These are phyloP conservation scores for Colletotrichum sp. DNA, from an alignment of 2,329 filamentous ascomycete genomes.

Conservation along the genomic window DNA sequence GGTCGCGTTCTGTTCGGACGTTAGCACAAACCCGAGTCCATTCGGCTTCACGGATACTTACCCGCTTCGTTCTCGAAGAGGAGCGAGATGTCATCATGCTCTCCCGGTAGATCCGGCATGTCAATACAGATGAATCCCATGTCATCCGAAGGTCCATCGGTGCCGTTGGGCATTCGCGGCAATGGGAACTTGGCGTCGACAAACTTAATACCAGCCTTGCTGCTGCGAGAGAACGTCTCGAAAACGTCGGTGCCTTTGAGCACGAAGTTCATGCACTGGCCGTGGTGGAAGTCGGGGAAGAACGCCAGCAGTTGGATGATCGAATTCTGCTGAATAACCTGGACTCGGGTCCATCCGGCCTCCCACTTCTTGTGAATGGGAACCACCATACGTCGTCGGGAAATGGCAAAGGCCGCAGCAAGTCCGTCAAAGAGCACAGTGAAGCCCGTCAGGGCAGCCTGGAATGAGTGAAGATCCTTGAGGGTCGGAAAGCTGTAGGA, in stretches of 20 bases:
- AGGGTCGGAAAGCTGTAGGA: conserved; percentile 71
- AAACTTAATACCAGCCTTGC: conserved; percentile 76
- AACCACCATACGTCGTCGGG: conserved; percentile 85
- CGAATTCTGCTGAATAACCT: conserved; percentile 78
- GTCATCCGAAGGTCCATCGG: conserved; percentile 57
- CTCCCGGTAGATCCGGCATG: conserved; percentile 85
- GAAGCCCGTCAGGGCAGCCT: conserved; percentile 81
- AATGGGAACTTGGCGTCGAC: conserved; percentile 91
- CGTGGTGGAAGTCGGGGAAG: conserved; percentile 86
- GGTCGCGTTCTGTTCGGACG: conserved; percentile 54
- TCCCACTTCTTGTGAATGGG: conserved; percentile 96
- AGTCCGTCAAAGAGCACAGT: conserved; percentile 75
- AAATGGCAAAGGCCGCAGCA: conserved; percentile 78
- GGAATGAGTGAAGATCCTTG: conserved; percentile 76
- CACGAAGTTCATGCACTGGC: conserved; percentile 86
- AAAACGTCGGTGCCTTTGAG: conserved; percentile 85
- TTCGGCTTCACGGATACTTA: conserved; percentile 48
- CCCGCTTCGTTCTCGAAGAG: conserved; percentile 80
- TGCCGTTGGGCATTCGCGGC: conserved; percentile 63
- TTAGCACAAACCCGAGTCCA: neutral
- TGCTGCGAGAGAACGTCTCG: conserved; percentile 67
- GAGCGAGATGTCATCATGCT: conserved; percentile 90
- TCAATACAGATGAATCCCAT: conserved; percentile 84
- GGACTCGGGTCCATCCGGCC: conserved; percentile 77
- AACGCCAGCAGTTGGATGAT: conserved; percentile 82